Conservation (phyloP, 768 basidiomycete genomes). For the Mycena olivaceomarginata region DNA sequence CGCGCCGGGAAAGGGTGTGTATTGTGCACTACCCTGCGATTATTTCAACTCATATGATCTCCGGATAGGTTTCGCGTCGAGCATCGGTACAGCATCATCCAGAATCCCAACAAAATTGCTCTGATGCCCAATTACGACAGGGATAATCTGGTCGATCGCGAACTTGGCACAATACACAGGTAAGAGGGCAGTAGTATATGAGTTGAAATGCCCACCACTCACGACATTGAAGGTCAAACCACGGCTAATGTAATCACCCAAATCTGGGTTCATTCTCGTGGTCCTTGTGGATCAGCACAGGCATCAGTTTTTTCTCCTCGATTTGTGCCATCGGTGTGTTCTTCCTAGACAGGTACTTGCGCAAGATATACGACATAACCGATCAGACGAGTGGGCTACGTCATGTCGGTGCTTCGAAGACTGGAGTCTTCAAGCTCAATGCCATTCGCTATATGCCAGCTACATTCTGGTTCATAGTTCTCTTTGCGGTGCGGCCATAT, state of each 20-base stretch:
- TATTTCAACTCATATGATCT: slow-evolving; percentile 17
- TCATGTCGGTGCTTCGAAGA: slow-evolving; percentile 49
- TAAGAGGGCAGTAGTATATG: slow-evolving; percentile 1
- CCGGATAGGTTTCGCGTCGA: slow-evolving; percentile 9
- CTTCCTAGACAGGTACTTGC: slow-evolving; percentile 60
- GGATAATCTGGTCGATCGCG: slow-evolving; percentile 53
- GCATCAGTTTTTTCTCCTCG: slow-evolving; percentile 61
- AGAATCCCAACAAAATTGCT: background rate
- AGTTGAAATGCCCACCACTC: background rate
- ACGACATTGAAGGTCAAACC: slow-evolving; percentile 56
- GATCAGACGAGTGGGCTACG: slow-evolving; percentile 58
- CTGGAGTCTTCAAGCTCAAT: slow-evolving; percentile 54
- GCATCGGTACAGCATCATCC: slow-evolving; percentile 22
- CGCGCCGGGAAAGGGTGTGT: slow-evolving; percentile 62
- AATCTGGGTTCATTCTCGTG: slow-evolving; percentile 62
- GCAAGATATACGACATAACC: slow-evolving; percentile 56
- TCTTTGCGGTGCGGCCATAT: slow-evolving; percentile 50
- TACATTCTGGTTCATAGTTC: slow-evolving; percentile 64
- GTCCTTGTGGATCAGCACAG: slow-evolving; percentile 64
- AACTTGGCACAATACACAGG: slow-evolving; percentile 59
- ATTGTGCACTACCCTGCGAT: slow-evolving; percentile 51
- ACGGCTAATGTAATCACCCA: slow-evolving; percentile 63
- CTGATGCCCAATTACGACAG: slow-evolving; percentile 4
- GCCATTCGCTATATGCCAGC: slow-evolving; percentile 57
- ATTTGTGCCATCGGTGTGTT: slow-evolving; percentile 59